Evolutionary conservation across 2,329 filamentous ascomycete species (phyloP).

Genomic region (Penicillium crustosum): DNA sequence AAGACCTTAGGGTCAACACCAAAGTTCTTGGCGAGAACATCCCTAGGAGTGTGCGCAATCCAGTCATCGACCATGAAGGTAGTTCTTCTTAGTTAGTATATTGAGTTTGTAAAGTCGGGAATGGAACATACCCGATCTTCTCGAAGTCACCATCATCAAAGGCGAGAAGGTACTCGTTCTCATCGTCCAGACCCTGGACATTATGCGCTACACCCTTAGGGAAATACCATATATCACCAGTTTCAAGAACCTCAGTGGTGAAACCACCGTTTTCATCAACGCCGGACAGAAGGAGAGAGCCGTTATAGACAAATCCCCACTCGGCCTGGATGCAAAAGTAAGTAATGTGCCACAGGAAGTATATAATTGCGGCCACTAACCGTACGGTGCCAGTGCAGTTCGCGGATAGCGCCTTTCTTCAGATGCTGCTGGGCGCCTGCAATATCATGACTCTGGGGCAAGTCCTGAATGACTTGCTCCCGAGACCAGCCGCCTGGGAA

Average conservation of each 20-base stretch:
- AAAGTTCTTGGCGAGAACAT: conserved; percentile 68
- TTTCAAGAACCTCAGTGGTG: conserved; percentile 56
- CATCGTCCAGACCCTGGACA: conserved; percentile 60
- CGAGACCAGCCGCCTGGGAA: conserved; percentile 66
- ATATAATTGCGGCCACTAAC: conserved; percentile 41
- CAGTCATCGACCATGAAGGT: conserved; percentile 72
- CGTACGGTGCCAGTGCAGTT: conserved; percentile 68
- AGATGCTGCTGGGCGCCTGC: conserved; percentile 68
- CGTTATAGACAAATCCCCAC: conserved; percentile 64
- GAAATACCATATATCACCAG: conserved; percentile 69
- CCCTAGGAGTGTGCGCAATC: conserved; percentile 64
- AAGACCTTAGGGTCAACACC: conserved; percentile 62
- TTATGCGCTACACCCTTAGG: conserved; percentile 65
- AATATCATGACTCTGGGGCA: conserved; percentile 66
- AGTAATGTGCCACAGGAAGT: neutral
- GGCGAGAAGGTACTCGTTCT: conserved; percentile 66
- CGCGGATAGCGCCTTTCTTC: conserved; percentile 63
- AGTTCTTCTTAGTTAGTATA: conserved; percentile 45
- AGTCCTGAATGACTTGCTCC: conserved; percentile 65
- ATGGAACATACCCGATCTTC: conserved; percentile 52
- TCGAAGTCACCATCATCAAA: conserved; percentile 70
- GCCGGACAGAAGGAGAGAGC: conserved; percentile 58
- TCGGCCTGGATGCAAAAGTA: conserved; percentile 52
- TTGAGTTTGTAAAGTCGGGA: neutral
- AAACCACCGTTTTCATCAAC: conserved; percentile 60